These are phyloP conservation scores for Capsicum chinense DNA, from an alignment of 257 asterid genomes.

Conservation along the genomic window DNA sequence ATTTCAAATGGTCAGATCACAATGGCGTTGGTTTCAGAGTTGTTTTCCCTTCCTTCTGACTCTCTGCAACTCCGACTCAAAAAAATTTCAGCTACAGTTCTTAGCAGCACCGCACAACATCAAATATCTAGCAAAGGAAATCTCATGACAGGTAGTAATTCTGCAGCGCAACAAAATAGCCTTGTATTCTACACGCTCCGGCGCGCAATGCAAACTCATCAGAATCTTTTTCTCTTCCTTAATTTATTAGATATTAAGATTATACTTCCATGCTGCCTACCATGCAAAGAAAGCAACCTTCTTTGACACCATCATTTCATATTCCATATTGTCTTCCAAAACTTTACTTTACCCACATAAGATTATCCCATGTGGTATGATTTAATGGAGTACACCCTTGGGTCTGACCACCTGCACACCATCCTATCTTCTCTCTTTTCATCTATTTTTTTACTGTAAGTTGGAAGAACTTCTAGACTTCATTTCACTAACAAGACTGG, in stretches of 20 bases:
- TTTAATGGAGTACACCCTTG: background rate
- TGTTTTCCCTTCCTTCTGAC: background rate
- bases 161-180: background rate
- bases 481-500: background rate
- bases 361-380: background rate
- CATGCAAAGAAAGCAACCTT: background rate
- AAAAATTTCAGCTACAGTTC: background rate
- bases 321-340: background rate
- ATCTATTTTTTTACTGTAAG: background rate
- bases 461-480: background rate
- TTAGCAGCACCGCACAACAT: background rate
- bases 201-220: background rate
- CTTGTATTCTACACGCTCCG: background rate
- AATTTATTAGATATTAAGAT: background rate
- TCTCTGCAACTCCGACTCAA: background rate
- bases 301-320: slow-evolving; percentile 15
- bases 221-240: background rate
- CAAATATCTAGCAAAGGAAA: background rate
- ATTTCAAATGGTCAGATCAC: background rate
- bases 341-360: background rate
- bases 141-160: background rate
- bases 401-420: background rate
- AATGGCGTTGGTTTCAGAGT: background rate
- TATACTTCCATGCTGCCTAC: background rate
- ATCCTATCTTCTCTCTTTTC: background rate